A percentile compares a stretch with the other conserved stretches of the same genome.
phyloP scores from a whole-genome alignment of 805 yeast genomes.

The Clavispora santaluciae region DNA sequence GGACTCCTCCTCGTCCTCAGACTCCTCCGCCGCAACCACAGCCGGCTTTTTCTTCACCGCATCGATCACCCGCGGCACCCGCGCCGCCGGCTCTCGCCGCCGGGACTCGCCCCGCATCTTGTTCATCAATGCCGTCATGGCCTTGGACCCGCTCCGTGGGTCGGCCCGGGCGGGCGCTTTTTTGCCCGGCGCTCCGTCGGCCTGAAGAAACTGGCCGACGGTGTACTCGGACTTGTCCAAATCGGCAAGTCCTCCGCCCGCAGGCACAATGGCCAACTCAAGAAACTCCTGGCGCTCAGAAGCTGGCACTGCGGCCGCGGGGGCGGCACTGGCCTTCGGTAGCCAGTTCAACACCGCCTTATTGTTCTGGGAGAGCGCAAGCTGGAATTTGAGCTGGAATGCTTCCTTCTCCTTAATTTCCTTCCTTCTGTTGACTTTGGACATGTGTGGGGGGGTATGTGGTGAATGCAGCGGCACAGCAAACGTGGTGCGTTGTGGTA shows the following conservation, averaged over 20 bases:
- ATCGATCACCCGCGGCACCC: not conserved
- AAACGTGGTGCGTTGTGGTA: not conserved
- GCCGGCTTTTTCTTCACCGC: slow-evolving; percentile 1
- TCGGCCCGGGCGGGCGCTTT: slow-evolving; percentile 6
- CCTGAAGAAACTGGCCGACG: slow-evolving; percentile 26
- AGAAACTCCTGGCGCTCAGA: slow-evolving; percentile 17
- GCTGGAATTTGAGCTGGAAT: slow-evolving; percentile 43
- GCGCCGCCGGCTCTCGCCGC: slow-evolving; percentile 5
- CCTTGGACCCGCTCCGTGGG: slow-evolving; percentile 20
- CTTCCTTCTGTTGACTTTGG: slow-evolving; percentile 27
- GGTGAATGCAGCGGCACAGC: not conserved
- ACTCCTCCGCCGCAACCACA: slow-evolving; percentile 1
- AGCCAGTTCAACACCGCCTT: slow-evolving; percentile 38
- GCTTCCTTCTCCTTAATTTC: slow-evolving; percentile 45
- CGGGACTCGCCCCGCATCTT: slow-evolving; percentile 27
- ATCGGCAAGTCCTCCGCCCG: slow-evolving; percentile 26
- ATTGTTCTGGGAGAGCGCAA: slow-evolving; percentile 36
- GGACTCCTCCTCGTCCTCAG: slow-evolving; percentile 17
- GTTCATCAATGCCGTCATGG: slow-evolving; percentile 37
- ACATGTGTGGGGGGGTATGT: slow-evolving; percentile 6
- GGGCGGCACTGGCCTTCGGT: slow-evolving; percentile 4
- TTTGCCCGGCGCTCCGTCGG: slow-evolving; percentile 6
- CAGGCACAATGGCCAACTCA: slow-evolving; percentile 31
- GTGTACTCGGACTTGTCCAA: slow-evolving; percentile 14
- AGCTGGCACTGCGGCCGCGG: not conserved